These are phyloP conservation scores for Rutidosis leptorrhynchoides DNA, from an alignment of 129 eudicot genomes.

Conservation along the genomic window DNA sequence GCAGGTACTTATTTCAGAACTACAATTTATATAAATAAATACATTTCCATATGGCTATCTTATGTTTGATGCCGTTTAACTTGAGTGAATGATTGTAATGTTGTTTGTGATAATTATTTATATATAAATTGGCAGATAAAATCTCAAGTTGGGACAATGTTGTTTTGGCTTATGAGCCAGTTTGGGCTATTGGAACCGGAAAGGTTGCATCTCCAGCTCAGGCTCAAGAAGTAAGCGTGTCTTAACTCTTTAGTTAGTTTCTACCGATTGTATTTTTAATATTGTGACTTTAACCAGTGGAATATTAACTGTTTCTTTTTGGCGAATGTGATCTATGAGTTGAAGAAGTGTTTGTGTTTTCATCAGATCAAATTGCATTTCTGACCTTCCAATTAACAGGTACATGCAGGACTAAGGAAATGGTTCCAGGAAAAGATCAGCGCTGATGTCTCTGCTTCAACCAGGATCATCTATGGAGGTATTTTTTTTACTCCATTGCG, in stretches of 20 bases:
- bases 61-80: no score
- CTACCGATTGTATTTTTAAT: no score
- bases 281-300: no score
- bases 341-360: no score
- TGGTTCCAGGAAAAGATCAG: slow-evolving; percentile 63
- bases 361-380: no score
- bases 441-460: slow-evolving; percentile 65
- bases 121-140: slow-evolving; percentile 41
- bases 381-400: no score
- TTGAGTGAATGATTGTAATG: no score
- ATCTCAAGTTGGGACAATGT: slow-evolving; percentile 70
- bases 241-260: no score
- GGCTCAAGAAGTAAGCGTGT: slow-evolving; percentile 99
- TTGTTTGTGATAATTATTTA: not conserved
- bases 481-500: no score
- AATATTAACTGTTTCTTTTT: not conserved
- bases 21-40: no score
- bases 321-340: not conserved
- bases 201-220: slow-evolving; percentile 95
- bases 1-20: slow-evolving; percentile 49
- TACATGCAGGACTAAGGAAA: slow-evolving; percentile 73
- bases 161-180: slow-evolving; percentile 95
- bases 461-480: slow-evolving; percentile 97
- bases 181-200: slow-evolving; percentile 99
- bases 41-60: no score